Evolutionary conservation across 2,329 filamentous ascomycete genomes (phyloP).

Genomic region (Aspergillus sp.): DNA sequence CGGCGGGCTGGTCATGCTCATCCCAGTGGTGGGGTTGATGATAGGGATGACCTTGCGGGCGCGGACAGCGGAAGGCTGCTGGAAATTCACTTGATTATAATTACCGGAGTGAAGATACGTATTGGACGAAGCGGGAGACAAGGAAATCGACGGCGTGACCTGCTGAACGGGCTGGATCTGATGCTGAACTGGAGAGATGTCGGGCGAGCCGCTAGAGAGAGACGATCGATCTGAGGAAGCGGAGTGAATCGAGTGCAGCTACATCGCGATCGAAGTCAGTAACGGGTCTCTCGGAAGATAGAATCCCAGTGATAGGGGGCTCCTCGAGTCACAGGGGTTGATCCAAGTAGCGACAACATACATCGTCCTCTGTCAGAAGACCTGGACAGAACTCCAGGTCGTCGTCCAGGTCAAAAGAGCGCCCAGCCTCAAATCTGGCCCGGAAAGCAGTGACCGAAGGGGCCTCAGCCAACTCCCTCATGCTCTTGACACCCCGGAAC

Average conservation of each 20-base stretch:
- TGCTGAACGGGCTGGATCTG: conserved; percentile 73
- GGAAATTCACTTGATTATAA: conserved; percentile 75
- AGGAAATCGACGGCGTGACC: conserved; percentile 72
- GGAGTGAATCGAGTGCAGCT: conserved; percentile 91
- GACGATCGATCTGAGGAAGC: conserved; percentile 91
- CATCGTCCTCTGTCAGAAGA: conserved; percentile 90
- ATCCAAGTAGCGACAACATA: conserved; percentile 50
- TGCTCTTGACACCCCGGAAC: conserved; percentile 80
- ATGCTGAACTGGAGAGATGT: conserved; percentile 87
- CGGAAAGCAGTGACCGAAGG: conserved; percentile 78
- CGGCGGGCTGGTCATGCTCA: conserved; percentile 85
- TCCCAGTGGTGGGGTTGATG: conserved; percentile 91
- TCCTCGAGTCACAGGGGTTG: conserved; percentile 2
- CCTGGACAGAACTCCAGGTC: conserved; percentile 95
- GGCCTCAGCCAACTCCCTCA: conserved; percentile 84
- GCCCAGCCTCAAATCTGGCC: conserved; percentile 83
- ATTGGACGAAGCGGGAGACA: conserved; percentile 65
- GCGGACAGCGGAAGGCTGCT: conserved; percentile 88
- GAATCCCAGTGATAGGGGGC: background rate
- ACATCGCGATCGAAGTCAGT: conserved; percentile 34
- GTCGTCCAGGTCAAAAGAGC: conserved; percentile 94
- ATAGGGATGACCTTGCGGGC: conserved; percentile 96
- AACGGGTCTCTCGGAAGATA: background rate
- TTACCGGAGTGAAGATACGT: conserved; percentile 68
- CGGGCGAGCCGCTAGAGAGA: conserved; percentile 89